Percentiles rank a stretch among this genome's conserved stretches.
Conservation (phyloP, 768 basidiomycete species). For the Dioszegia crocea region DNA sequence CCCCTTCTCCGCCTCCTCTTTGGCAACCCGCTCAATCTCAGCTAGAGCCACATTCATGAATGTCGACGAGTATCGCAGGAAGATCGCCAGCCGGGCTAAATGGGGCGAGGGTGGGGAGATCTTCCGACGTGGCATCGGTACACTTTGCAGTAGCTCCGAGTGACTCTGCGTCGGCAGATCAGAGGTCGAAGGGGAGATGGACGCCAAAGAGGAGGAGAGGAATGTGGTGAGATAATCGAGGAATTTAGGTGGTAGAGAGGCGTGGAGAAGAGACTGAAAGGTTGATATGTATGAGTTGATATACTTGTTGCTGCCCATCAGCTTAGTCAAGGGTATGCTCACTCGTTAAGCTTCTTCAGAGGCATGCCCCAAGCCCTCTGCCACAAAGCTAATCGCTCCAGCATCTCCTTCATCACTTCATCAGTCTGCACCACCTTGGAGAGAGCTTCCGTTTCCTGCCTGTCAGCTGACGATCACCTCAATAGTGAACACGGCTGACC, state of each 20-base stretch:
- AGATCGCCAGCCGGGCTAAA: conserved; percentile 32
- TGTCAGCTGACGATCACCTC: background rate
- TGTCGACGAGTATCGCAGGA: conserved; percentile 50
- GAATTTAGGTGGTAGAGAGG: conserved; percentile 30
- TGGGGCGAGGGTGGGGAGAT: conserved; percentile 34
- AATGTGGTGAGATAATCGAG: conserved; percentile 33
- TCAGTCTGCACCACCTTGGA: conserved; percentile 11
- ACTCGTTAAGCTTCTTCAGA: conserved; percentile 34
- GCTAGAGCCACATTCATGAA: conserved; percentile 80
- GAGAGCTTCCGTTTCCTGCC: conserved; percentile 6
- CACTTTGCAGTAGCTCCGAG: conserved; percentile 15
- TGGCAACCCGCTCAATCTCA: conserved; percentile 71
- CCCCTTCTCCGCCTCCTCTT: conserved; percentile 60
- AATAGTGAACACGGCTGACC: conserved; percentile 1
- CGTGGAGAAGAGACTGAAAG: conserved; percentile 42
- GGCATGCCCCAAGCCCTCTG: conserved; percentile 41
- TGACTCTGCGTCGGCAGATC: conserved; percentile 11
- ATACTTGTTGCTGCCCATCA: conserved; percentile 22
- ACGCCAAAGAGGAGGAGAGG: conserved; percentile 27
- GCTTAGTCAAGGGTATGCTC: background rate
- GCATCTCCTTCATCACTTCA: conserved; percentile 30
- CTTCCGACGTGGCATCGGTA: conserved; percentile 28
- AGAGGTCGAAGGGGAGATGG: conserved; percentile 13
- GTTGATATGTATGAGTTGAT: conserved; percentile 27
- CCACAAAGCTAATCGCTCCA: conserved; percentile 41